Base-by-base conservation (phyloP, 169 alveolate species). In the Plasmodium fragile region DNA sequence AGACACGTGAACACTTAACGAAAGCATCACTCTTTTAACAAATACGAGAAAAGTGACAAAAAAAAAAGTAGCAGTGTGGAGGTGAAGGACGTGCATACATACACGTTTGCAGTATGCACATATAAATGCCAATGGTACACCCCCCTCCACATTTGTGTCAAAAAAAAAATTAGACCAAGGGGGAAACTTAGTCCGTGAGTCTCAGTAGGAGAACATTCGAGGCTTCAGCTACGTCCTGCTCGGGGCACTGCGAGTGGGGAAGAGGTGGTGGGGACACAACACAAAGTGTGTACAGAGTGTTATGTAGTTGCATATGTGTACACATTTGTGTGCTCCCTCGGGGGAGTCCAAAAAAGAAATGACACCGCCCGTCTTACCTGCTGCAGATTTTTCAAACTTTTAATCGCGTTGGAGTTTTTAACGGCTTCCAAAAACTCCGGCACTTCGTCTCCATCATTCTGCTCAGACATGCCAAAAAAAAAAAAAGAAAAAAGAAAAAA, bases 141-240 rank as follows among this genome's bases (percentile, higher is more conserved):
- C n/a, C 22, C 2, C 22, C 16, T n/a, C 22, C 32, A 18, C 73
- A 59, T 25, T 10, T 59, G 73, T 59, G 32, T 59, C 34, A 18
- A 59, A 59, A 59, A 59, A 55, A 18, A 59, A 59, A 59, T 25
- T 59, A 59, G 32, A 3, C 13, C 16, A 55, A 59, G 25, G 32
- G 25, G 53, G 53, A 43, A 59, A n/a, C 55, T 92, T 81, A 96
- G 72, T 96, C 98, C 41, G 97, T 90, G 16, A 96, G 96, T 55
- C 98, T 95, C 25, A 95, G 92, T 73, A 95, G 92, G 59, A 96
- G 92, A 81, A 96, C 95, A 25, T 95, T 95, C 36, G 98, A 97
- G 34, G 98, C 98, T 72, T 96, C 98, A 32, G 97, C 96, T 11
- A 96, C 93, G 92, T 95, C 98, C 75, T 95, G 95, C 82, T 96